Evolutionary conservation across 306 rosid genomes (phyloP), one percentile per base, ranked within the genome.

Genomic region (Dryas octopetala): DNA sequence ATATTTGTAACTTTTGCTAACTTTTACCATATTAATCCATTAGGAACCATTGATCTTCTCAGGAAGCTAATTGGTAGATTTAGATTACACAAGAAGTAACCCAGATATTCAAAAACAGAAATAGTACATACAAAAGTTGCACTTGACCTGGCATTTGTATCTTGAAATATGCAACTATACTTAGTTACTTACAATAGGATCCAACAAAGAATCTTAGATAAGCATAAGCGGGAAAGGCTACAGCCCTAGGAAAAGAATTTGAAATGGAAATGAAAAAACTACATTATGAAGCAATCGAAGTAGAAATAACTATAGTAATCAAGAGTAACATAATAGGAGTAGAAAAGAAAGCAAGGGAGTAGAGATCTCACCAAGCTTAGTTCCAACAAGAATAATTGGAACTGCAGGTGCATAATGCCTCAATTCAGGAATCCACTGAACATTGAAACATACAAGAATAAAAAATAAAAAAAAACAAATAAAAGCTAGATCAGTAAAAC

Each of bases 371-470:
- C 98, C 98, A 66, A 94, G 97, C 84, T 94, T 94, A 13, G 98
- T 94, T 73, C 98, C 98, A 79, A 94, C 97, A 15, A 94, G 97
- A 75, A 94, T 88, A 80, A 94, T 86, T 50, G 98, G 98, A 80
- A 94, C 93, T 61, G 97, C 97, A 47, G 97, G 97, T 74, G 98
- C 98, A 86, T 91, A 94, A 86, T 94, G 98, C 95, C 94, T 90
- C 88, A 94, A 72, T 79, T 94, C 98, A 76, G 96, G 95, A 83
- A 94, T 83, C 98, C 98, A 94, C 98, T 94, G 81, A 57, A 82
- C 57, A 79, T 48, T 49, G 43, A 73, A 57, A 60, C 26, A 40
- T 9, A 43, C 63, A 46, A 54, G 45, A 41, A 48, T 2, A 23
- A 43, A 50, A 41, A 0, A 23, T 23, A 23, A 19, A 19, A 19